These are phyloP conservation scores for Phialophora verrucosa DNA, from an alignment of 2,329 filamentous ascomycete species.

Conservation along the genomic window DNA sequence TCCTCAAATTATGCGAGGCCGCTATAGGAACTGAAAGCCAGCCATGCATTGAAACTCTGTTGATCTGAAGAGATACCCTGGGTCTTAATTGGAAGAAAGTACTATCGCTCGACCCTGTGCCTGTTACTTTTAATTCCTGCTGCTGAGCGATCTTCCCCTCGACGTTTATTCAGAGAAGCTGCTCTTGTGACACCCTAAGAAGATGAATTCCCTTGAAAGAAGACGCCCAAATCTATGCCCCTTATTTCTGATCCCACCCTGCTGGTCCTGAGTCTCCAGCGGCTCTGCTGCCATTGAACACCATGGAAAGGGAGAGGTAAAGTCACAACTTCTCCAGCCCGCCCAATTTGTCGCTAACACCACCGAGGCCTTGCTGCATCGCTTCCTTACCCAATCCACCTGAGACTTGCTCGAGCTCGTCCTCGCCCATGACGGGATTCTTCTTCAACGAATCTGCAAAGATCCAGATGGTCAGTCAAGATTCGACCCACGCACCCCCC, in stretches of 20 bases:
- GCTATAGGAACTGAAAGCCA: conserved; percentile 7
- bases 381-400: conserved; percentile 31
- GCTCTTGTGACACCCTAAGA: neutral
- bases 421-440: conserved; percentile 32
- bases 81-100: neutral
- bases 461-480: conserved; percentile 7
- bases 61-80: neutral
- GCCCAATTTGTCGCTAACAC: conserved; percentile 24
- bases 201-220: neutral
- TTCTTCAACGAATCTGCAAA: conserved; percentile 32
- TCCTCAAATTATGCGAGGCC: conserved; percentile 42
- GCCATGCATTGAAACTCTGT: neutral
- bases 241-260: neutral
- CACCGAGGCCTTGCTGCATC: conserved; percentile 25
- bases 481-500: neutral
- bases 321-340: conserved; percentile 26
- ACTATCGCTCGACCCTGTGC: neutral
- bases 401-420: conserved; percentile 28
- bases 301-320: neutral
- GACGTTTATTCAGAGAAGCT: neutral
- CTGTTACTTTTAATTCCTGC: neutral
- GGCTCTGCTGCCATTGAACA: neutral
- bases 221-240: neutral
- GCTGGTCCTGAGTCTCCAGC: neutral
- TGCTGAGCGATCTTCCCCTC: neutral